Percentiles rank a stretch among this genome's conserved stretches.
phyloP scores from a whole-genome alignment of 257 asterid species.

The Salvia rosmarinus region DNA sequence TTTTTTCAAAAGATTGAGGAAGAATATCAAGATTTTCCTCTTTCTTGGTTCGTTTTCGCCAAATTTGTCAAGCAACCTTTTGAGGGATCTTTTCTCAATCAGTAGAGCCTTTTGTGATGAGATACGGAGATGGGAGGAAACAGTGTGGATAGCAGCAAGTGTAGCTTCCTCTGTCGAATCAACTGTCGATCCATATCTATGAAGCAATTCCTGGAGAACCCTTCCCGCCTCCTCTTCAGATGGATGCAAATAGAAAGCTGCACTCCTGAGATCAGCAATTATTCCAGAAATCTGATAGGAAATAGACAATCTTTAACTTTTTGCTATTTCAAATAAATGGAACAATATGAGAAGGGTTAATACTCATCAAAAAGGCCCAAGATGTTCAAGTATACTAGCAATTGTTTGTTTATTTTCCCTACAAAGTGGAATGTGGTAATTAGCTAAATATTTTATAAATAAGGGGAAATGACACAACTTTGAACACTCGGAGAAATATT shows the following conservation, averaged over 20 bases:
- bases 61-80: conserved; percentile 52
- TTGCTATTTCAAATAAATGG: too few species aligned
- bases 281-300: conserved; percentile 68
- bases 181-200: conserved; percentile 46
- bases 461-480: neutral
- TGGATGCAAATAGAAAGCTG: conserved; percentile 71
- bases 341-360: too few species aligned
- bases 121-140: conserved; percentile 56
- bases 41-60: conserved; percentile 52
- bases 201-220: conserved; percentile 64
- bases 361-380: too few species aligned
- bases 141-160: conserved; percentile 53
- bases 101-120: conserved; percentile 65
- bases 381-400: too few species aligned
- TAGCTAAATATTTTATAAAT: neutral
- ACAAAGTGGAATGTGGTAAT: too few species aligned
- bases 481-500: conserved; percentile 12
- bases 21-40: conserved; percentile 60
- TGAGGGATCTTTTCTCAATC: conserved; percentile 77
- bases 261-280: conserved; percentile 58
- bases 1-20: conserved; percentile 58
- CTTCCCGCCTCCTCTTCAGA: conserved; percentile 79
- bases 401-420: too few species aligned
- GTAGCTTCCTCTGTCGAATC: conserved; percentile 55
- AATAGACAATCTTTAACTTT: too few species aligned